Evolutionary conservation across 148 eudicot genomes (phyloP).

Genomic region (Pouteria glomerata): DNA sequence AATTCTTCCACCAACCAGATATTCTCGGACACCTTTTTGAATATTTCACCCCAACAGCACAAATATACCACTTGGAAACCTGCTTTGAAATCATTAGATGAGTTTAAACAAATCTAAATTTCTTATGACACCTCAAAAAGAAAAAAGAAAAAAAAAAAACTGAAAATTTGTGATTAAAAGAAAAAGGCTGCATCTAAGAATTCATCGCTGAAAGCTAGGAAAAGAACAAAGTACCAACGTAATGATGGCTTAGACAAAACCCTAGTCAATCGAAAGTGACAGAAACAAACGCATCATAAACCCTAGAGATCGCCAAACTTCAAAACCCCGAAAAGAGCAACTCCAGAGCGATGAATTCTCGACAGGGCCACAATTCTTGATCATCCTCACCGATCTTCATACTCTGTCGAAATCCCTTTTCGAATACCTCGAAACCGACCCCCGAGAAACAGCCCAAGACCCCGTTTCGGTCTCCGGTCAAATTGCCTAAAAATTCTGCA

Average conservation of each 20-base stretch:
- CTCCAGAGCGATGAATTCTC: background rate
- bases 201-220: background rate
- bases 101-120: background rate
- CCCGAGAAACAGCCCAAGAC: constrained; percentile 15
- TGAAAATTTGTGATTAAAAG: background rate
- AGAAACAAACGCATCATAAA: constrained; percentile 8
- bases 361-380: background rate
- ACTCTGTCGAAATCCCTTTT: constrained; percentile 4
- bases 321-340: constrained; percentile 7
- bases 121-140: background rate
- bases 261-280: background rate
- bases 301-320: constrained; percentile 13
- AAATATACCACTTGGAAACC: background rate
- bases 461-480: background rate
- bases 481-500: background rate
- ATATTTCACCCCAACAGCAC: background rate
- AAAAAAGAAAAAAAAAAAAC: too few relatives aligned
- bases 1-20: background rate
- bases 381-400: background rate
- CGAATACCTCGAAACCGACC: constrained; percentile 5
- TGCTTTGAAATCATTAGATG: background rate
- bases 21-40: background rate
- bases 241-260: background rate
- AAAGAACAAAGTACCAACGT: background rate
- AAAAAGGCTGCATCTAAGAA: too few relatives aligned